These are phyloP conservation scores for Aegilops speltoides DNA, from an alignment of 176 grass and related monocot species.

Conservation along the genomic window DNA sequence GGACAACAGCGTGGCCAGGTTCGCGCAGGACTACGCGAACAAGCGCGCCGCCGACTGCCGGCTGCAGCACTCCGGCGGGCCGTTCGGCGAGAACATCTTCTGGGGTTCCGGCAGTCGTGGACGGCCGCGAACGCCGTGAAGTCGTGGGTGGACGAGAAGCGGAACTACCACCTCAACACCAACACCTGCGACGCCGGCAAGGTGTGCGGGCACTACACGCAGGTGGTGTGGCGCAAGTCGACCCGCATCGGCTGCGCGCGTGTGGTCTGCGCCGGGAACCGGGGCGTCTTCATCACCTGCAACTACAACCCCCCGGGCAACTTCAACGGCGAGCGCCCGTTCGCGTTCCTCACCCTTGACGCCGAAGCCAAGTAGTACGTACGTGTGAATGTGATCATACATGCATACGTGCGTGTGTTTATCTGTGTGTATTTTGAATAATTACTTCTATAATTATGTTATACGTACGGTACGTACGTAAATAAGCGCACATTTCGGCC, in stretches of 20 bases:
- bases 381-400: background rate
- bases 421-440: background rate
- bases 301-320: constrained; percentile 33
- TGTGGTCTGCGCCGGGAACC: background rate
- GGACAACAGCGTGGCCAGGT: constrained; percentile 33
- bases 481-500: background rate
- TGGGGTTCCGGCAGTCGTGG: constrained; percentile 25
- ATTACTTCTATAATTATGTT: no score
- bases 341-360: constrained; percentile 26
- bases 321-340: constrained; percentile 15
- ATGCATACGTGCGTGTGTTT: background rate
- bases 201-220: constrained; percentile 41
- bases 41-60: constrained; percentile 32
- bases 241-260: constrained; percentile 31
- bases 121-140: constrained; percentile 3
- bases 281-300: constrained; percentile 38
- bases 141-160: constrained; percentile 37
- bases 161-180: background rate
- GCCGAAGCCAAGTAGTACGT: background rate
- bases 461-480: no score
- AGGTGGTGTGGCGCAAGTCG: constrained; percentile 41
- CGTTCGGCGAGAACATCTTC: constrained; percentile 64
- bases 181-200: constrained; percentile 35
- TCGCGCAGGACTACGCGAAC: constrained; percentile 42
- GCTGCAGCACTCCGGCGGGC: constrained; percentile 55